Conservation (phyloP, 208 protist species). For the Acanthamoeba culbertsoni region DNA sequence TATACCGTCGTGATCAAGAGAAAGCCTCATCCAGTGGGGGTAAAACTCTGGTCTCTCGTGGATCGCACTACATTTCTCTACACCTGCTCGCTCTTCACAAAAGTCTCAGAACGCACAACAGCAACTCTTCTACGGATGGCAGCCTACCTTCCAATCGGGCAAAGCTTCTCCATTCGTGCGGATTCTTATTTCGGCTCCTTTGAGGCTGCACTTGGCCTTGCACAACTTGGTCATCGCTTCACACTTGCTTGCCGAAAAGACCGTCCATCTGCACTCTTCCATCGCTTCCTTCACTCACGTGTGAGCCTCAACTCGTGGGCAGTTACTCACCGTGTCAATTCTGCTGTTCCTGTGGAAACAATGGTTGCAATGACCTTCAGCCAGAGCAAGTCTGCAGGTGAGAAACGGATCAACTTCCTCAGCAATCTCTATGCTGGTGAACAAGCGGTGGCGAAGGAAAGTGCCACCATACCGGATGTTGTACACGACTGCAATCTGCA, state of each 20-base stretch:
- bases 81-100: not conserved
- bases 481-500: not conserved
- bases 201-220: not conserved
- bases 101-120: not conserved
- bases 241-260: not conserved
- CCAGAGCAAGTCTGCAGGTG: not conserved
- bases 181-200: not conserved
- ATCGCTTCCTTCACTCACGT: not conserved
- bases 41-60: conserved; percentile 29
- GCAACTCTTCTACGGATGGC: not conserved
- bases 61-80: not conserved
- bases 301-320: not conserved
- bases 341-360: not conserved
- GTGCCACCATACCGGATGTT: not conserved
- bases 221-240: not conserved
- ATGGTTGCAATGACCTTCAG: not conserved
- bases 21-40: conserved; percentile 1
- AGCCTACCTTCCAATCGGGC: not conserved
- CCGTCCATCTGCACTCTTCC: not conserved
- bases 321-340: not conserved
- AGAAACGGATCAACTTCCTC: not conserved
- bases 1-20: not conserved
- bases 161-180: not conserved
- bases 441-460: not conserved
- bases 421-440: not conserved